Evolutionary conservation across 1,139 yeast genomes (phyloP).

Genomic region (Geotrichum citri-aurantii): DNA sequence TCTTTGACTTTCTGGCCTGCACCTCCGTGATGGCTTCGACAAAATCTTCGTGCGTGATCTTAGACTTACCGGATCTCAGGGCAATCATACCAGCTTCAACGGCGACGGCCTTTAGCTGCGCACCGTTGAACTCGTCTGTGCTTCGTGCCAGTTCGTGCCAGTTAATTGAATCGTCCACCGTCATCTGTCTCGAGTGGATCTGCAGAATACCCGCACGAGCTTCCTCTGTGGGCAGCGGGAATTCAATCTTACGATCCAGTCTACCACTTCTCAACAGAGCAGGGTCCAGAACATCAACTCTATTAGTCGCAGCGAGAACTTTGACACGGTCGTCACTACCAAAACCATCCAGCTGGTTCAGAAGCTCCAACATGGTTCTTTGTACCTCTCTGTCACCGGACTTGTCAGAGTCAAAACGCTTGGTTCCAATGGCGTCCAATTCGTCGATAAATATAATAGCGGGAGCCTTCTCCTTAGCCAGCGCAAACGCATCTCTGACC

Average conservation of each 20-base stretch:
- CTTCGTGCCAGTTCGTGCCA: slow-evolving; percentile 99
- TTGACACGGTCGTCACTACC: slow-evolving; percentile 97
- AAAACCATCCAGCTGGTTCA: slow-evolving; percentile 96
- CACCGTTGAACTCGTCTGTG: slow-evolving; percentile 99
- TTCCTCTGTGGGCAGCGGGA: slow-evolving; percentile 95
- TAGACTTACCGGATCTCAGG: slow-evolving; percentile 84
- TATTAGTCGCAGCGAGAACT: slow-evolving; percentile 95
- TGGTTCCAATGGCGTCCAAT: slow-evolving; percentile 97
- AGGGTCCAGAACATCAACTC: slow-evolving; percentile 96
- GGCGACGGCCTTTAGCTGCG: slow-evolving; percentile 95
- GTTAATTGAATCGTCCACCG: slow-evolving; percentile 86
- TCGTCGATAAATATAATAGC: slow-evolving; percentile 96
- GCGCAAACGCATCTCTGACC: slow-evolving; percentile 97
- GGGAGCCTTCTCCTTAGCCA: slow-evolving; percentile 97
- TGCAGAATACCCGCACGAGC: slow-evolving; percentile 94
- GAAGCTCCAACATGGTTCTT: slow-evolving; percentile 95
- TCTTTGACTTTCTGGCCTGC: slow-evolving; percentile 92
- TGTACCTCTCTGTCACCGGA: slow-evolving; percentile 98
- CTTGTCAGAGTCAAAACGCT: slow-evolving; percentile 95
- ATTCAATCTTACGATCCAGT: slow-evolving; percentile 94
- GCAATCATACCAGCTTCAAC: slow-evolving; percentile 99
- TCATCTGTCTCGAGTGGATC: slow-evolving; percentile 95
- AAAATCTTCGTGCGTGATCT: slow-evolving; percentile 94
- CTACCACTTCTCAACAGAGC: slow-evolving; percentile 96
- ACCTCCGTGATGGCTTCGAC: slow-evolving; percentile 98